Conservation (phyloP, 1,284 basidiomycete genomes). For the Rhodotorula sp. region DNA sequence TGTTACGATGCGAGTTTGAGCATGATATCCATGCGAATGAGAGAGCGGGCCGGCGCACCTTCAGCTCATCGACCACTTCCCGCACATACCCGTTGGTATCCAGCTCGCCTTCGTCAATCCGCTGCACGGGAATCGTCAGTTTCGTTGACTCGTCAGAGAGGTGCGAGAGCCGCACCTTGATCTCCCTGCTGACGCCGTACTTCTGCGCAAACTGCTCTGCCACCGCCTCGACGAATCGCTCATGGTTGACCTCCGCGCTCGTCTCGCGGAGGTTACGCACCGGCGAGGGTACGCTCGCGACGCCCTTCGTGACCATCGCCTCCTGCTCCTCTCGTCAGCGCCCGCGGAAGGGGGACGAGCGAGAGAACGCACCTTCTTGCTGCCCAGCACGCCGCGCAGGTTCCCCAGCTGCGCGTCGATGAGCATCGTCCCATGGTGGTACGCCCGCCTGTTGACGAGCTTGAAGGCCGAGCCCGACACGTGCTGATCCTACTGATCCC, state of each 20-base stretch:
- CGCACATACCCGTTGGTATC: slow-evolving; percentile 61
- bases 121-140: slow-evolving; percentile 49
- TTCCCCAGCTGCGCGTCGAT: slow-evolving; percentile 74
- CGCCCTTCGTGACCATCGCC: slow-evolving; percentile 78
- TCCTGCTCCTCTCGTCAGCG: slow-evolving; percentile 55
- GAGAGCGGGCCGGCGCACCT: slow-evolving; percentile 54
- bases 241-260: slow-evolving; percentile 62
- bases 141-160: background rate
- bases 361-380: slow-evolving; percentile 62
- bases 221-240: slow-evolving; percentile 72
- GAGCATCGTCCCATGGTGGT: slow-evolving; percentile 99
- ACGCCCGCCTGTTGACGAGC: slow-evolving; percentile 84
- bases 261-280: slow-evolving; percentile 76
- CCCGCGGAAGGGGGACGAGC: background rate
- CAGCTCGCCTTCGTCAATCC: slow-evolving; percentile 56
- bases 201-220: slow-evolving; percentile 67
- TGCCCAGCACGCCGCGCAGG: slow-evolving; percentile 70
- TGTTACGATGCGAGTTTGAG: slow-evolving; percentile 48
- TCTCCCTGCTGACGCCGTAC: slow-evolving; percentile 55
- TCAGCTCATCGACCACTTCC: slow-evolving; percentile 70
- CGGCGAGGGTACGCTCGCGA: slow-evolving; percentile 87
- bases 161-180: slow-evolving; percentile 19
- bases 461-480: slow-evolving; percentile 98
- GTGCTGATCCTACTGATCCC: slow-evolving; percentile 54
- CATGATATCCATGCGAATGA: background rate